phyloP scores from a whole-genome alignment of 306 rosid genomes.

The Canavalia gladiata region DNA sequence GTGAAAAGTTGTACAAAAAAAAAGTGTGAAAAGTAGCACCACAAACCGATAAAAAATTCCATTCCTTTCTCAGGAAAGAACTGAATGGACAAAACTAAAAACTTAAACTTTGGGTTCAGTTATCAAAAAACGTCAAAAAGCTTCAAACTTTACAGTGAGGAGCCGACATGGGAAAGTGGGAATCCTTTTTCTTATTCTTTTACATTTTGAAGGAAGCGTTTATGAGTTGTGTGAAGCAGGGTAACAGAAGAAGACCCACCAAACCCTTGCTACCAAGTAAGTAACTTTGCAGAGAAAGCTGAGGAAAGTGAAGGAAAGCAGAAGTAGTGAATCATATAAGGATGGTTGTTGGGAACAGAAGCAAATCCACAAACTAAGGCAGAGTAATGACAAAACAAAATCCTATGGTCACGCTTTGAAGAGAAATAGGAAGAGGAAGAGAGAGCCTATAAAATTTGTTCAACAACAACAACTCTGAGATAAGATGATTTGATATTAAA shows the following conservation, averaged over 20 bases:
- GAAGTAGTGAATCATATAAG: slow-evolving; percentile 3
- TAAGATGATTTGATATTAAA: neutral
- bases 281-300: slow-evolving; percentile 31
- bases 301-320: slow-evolving; percentile 11
- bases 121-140: slow-evolving; percentile 11
- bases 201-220: neutral
- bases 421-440: neutral
- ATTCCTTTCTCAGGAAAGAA: slow-evolving; percentile 1
- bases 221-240: slow-evolving; percentile 35
- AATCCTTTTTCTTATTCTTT: neutral
- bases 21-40: neutral
- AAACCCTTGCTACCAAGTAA: slow-evolving; percentile 40
- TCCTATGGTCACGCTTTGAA: neutral
- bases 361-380: neutral
- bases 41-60: neutral
- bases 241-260: slow-evolving; percentile 41
- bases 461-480: neutral
- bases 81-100: neutral
- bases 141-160: neutral
- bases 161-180: neutral
- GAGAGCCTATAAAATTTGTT: neutral
- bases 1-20: neutral
- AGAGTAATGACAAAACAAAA: slow-evolving; percentile 7
- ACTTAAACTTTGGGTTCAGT: neutral
- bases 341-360: neutral